Base-by-base conservation (phyloP, 2,329 filamentous ascomycete species). In the Botrytis fragariae region DNA sequence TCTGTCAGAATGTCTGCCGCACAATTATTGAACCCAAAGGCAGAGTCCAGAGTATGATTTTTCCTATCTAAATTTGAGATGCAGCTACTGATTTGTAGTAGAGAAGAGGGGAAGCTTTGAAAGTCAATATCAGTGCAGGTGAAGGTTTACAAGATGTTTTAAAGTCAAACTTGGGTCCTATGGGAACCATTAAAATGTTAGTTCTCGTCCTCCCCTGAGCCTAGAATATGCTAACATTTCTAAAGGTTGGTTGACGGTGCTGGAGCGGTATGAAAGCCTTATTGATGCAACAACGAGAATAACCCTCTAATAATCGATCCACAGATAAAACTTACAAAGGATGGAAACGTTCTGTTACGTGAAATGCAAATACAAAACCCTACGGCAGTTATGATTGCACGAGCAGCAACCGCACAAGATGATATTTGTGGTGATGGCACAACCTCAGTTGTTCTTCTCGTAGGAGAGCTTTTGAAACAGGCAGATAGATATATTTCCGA, bases 341-440 rank as follows among this genome's bases (percentile, higher is more conserved):
- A 99, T 85, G 96, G 96, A 82, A 98, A 97, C 81, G 95, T 98
- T 75, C 86, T 92, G 39, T 84, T 92, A 76, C 86, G 90, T 79
- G 90, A 92, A 83, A 92, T 92, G 90, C 95, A 98, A 90, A 98
- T 98, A 82, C 95, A 98, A 86, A 98, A 98, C 84, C 96, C 96
- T 42, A 99, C 96, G 51, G 96, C 96, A 77, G 96, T 96, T 76
- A 92, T 92, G 89, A 92, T 92, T 82, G 90, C 89, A 73, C 86
- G 90, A 82, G 94, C 95, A 80, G 96, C 96, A 73, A 99, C 96
- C 54, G 96, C 96, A 78, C 95, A 99, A 83, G 96, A 99, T 83
- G 96, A 99, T 81, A 99, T 99, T 79, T 97, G 94, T 79, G 96
- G 96, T 81, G 96, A 99, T 83, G 96, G 96, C 81, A 99, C 96